phyloP scores from a whole-genome alignment of 2,329 filamentous ascomycete species.

The Rutstroemia sp. region DNA sequence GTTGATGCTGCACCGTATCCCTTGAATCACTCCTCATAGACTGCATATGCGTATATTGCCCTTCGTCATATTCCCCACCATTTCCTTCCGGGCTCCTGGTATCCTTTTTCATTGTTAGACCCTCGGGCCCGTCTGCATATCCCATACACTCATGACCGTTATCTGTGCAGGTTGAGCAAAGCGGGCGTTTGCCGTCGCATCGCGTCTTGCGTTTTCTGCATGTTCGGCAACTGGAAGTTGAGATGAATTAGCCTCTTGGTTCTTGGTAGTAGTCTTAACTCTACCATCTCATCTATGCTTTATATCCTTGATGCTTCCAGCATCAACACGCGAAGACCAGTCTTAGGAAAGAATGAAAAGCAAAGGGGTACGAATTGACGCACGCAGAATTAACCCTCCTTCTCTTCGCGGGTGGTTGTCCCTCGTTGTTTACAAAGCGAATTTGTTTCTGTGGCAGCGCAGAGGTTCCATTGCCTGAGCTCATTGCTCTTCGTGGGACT shows the following conservation, averaged over 20 bases:
- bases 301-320: no score
- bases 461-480: background rate
- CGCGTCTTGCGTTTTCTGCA: slow-evolving; percentile 71
- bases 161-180: slow-evolving; percentile 65
- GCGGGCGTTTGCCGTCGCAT: slow-evolving; percentile 65
- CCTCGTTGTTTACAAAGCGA: slow-evolving; percentile 76
- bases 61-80: slow-evolving; percentile 32
- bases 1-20: slow-evolving; percentile 1
- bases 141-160: slow-evolving; percentile 64
- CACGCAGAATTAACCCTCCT: slow-evolving; percentile 74
- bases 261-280: background rate
- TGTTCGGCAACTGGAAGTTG: slow-evolving; percentile 52
- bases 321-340: no score
- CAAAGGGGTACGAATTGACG: slow-evolving; percentile 31
- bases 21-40: background rate
- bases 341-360: no score
- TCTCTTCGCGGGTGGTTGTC: slow-evolving; percentile 71
- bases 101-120: slow-evolving; percentile 19
- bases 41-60: slow-evolving; percentile 20
- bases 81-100: slow-evolving; percentile 17
- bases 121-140: slow-evolving; percentile 41
- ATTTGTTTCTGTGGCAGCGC: slow-evolving; percentile 43
- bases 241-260: background rate
- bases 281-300: background rate
- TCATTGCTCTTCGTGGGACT: background rate